A percentile compares a stretch with the other conserved stretches of the same genome.
Conservation (phyloP, 2,329 filamentous ascomycete species). For the Pseudogymnoascus destructans region DNA sequence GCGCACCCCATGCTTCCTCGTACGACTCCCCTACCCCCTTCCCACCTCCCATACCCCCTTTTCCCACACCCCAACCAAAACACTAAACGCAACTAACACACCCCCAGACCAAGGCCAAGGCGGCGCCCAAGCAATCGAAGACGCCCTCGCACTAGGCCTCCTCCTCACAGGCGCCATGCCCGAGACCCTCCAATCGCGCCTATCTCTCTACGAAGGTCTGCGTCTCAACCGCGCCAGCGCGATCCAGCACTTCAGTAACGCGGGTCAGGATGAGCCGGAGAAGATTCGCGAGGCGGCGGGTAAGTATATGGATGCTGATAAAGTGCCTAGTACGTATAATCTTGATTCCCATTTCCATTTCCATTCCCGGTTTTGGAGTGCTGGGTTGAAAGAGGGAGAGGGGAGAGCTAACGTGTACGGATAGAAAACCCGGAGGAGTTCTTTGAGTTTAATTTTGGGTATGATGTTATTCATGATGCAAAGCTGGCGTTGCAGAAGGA, state of each 20-base stretch:
- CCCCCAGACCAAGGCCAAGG: conserved; percentile 24
- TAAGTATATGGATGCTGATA: conserved; percentile 20
- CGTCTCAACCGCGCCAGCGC: conserved; percentile 25
- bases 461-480: conserved; percentile 19
- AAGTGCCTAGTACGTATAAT: conserved; percentile 24
- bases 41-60: neutral
- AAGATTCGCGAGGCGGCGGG: conserved; percentile 23
- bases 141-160: conserved; percentile 25
- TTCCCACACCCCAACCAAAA: neutral
- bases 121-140: conserved; percentile 26
- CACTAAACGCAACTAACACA: neutral
- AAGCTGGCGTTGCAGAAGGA: conserved; percentile 11
- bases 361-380: neutral
- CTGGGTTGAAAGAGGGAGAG: neutral
- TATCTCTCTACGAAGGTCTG: conserved; percentile 24
- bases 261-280: conserved; percentile 25
- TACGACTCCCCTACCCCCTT: conserved; percentile 2
- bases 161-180: conserved; percentile 15
- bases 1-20: conserved; percentile 22
- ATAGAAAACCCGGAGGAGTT: conserved; percentile 21
- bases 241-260: conserved; percentile 31
- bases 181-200: conserved; percentile 16
- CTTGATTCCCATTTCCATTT: neutral
- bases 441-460: conserved; percentile 22
- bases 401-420: neutral